These are phyloP conservation scores for Penicillium frequentans DNA, from an alignment of 2,329 filamentous ascomycete genomes.

Conservation along the genomic window DNA sequence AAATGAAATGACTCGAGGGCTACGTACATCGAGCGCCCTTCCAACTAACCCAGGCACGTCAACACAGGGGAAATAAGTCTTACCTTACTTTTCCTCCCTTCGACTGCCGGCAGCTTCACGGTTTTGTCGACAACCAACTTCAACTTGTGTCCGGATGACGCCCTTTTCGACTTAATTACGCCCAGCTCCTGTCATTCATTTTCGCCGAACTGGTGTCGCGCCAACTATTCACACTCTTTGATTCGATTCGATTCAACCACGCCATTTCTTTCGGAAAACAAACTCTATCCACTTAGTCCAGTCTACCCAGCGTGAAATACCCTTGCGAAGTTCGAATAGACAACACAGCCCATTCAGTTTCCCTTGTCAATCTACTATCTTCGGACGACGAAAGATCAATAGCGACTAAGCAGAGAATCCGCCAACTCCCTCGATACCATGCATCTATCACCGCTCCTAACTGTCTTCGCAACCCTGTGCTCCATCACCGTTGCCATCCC, in stretches of 20 bases:
- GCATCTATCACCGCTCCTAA: constrained; percentile 13
- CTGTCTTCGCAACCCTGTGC: constrained; percentile 10
- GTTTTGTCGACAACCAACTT: constrained; percentile 4
- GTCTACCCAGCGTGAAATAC: no score
- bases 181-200: constrained; percentile 21
- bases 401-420: background rate
- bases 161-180: constrained; percentile 4
- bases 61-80: constrained; percentile 1
- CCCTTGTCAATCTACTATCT: background rate
- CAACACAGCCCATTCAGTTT: background rate
- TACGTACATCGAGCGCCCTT: background rate
- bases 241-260: background rate
- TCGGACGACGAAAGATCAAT: background rate
- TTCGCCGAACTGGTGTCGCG: background rate
- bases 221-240: background rate
- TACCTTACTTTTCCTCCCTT: background rate
- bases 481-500: constrained; percentile 14
- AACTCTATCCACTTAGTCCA: background rate
- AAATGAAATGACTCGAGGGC: background rate
- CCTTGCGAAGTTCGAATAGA: background rate
- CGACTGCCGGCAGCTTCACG: background rate
- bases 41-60: background rate
- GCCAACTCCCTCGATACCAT: constrained; percentile 1
- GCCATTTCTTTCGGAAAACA: background rate
- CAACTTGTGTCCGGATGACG: background rate